Evolutionary conservation across 495 filamentous ascomycete genomes (phyloP), one percentile per base, ranked within the genome.

Genomic region (Xylaria sp.): DNA sequence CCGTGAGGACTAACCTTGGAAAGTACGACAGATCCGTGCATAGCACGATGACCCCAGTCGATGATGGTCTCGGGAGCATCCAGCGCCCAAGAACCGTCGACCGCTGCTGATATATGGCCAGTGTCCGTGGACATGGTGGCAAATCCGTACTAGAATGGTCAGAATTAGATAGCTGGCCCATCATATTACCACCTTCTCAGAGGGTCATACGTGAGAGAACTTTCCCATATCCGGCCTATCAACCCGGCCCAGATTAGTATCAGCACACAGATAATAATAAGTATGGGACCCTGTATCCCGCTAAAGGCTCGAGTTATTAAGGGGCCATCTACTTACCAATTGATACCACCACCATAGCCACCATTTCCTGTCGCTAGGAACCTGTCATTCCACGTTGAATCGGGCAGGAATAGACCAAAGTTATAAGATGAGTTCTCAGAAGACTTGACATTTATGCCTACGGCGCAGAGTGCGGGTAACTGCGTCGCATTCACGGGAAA

Each of bases 361-460:
- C 87, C 87, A 71, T 89, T 89, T 3, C 88, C 88, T 0, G 88
- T 89, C 12, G 82, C 81, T 52, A 89, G 57, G 71, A 89, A 86
- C 6, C 87, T 82, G 9, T 85, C 84, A 35, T 79, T 82, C 72
- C 85, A 90, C 3, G 72, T 75, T 12, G 80, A 72, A 24, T 73
- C 72, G 0, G 86, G 87, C 19, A 88, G 73, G 74, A 87, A 85
- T 5, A 88, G 70, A 2, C 85, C 86, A 58, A 87, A 84, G 48
- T 83, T 82, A 69, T 83, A 87, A n/a, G 75, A 79, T 11, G 82
- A 84, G 44, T 68, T 79, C 12, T 77, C 41, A 15, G 83, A 85
- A 5, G 82, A 85, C 12, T 75, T 77, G 14, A 86, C 83, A 33
- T 84, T 82, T 67, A 87, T 72, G 0, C 76, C 76, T 2, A 87